Percentiles rank a stretch among this genome's conserved stretches.
Conservation (phyloP, 805 yeast species). For the Sugiyamaella valdiviana region DNA sequence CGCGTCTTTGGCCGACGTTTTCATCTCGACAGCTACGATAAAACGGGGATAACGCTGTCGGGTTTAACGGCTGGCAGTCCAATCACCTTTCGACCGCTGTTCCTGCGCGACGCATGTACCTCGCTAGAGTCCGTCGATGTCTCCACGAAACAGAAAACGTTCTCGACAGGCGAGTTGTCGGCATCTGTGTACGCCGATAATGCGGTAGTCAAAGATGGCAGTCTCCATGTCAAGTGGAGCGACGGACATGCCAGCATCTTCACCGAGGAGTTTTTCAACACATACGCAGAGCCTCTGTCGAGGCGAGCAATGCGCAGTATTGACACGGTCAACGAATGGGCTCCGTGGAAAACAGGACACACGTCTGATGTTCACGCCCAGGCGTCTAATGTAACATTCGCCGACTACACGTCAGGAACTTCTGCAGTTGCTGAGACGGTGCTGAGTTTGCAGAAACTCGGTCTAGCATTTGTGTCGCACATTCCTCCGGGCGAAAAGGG, state of each 20-base stretch:
- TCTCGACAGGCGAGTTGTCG: slow-evolving; percentile 47
- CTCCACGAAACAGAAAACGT: slow-evolving; percentile 52
- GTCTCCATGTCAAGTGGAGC: slow-evolving; percentile 42
- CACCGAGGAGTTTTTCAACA: slow-evolving; percentile 42
- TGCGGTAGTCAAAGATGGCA: slow-evolving; percentile 26
- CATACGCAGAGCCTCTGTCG: slow-evolving; percentile 35
- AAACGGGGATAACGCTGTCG: slow-evolving; percentile 7
- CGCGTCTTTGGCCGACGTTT: slow-evolving; percentile 7
- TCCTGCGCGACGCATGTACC: slow-evolving; percentile 60
- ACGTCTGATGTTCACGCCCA: not conserved
- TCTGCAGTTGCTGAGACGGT: slow-evolving; percentile 37
- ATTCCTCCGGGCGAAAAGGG: slow-evolving; percentile 40
- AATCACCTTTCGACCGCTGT: slow-evolving; percentile 28
- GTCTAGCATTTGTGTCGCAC: slow-evolving; percentile 49
- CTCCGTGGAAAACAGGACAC: not conserved
- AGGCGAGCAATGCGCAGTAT: slow-evolving; percentile 33
- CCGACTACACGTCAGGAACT: slow-evolving; percentile 37
- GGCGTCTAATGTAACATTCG: slow-evolving; percentile 30
- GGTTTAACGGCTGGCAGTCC: slow-evolving; percentile 12
- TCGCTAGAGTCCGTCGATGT: slow-evolving; percentile 46
- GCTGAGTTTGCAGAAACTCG: slow-evolving; percentile 46
- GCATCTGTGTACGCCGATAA: slow-evolving; percentile 32
- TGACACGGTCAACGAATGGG: slow-evolving; percentile 11
- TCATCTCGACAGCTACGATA: slow-evolving; percentile 13
- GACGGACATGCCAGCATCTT: slow-evolving; percentile 43